Percentiles rank a stretch among this genome's conserved stretches.
Conservation (phyloP, 164 flowering plant species). For the Annona squamosa region DNA sequence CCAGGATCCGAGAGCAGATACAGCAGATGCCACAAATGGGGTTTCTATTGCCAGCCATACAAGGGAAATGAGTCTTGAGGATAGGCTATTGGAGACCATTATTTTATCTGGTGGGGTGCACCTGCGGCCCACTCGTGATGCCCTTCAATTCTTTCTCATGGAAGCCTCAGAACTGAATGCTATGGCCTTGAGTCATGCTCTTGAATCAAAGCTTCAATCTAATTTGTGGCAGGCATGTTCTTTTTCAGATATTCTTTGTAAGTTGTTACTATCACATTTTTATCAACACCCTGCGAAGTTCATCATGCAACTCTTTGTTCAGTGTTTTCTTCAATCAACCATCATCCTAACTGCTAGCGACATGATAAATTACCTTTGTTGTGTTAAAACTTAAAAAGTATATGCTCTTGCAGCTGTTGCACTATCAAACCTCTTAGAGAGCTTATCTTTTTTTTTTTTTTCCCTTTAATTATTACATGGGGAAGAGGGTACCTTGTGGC, state of each 20-base stretch:
- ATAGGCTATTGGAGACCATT: conserved; percentile 78
- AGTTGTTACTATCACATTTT: neutral
- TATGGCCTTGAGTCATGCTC: conserved; percentile 60
- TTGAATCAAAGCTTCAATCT: conserved; percentile 78
- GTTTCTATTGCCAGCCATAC: conserved; percentile 34
- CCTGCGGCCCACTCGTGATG: conserved; percentile 93
- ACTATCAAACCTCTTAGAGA: neutral
- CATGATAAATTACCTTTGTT: neutral
- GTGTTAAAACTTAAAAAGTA: neutral
- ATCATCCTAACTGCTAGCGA: neutral
- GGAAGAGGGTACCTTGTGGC: too few species aligned
- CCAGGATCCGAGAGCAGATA: conserved; percentile 38
- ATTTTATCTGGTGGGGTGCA: conserved; percentile 94
- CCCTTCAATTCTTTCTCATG: conserved; percentile 65
- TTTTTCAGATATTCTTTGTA: neutral
- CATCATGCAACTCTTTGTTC: neutral
- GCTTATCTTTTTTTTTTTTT: too few species aligned
- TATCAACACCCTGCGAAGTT: neutral
- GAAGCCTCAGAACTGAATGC: conserved; percentile 89
- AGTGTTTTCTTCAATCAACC: neutral
- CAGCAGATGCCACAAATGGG: conserved; percentile 35
- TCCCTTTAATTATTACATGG: too few species aligned
- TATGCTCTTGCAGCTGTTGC: neutral
- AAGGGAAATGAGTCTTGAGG: conserved; percentile 68
- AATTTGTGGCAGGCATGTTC: conserved; percentile 80